Evolutionary conservation across 805 yeast species (phyloP), one percentile per base, ranked within the genome.

Genomic region (Cyberlindnera xishuangbannaensis): DNA sequence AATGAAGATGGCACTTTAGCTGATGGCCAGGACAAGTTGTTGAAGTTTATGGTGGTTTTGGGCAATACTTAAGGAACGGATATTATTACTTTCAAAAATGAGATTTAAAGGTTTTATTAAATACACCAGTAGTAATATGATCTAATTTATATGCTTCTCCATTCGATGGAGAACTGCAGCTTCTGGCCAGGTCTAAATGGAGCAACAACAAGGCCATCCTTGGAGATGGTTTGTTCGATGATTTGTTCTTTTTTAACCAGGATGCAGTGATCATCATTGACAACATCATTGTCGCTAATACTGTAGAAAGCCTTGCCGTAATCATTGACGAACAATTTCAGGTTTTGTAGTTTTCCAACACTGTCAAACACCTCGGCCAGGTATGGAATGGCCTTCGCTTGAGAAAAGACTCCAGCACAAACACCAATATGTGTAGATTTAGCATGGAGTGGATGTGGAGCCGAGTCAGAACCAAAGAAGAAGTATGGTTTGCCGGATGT

Each of bases 381-480:
- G 45, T 90, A 92, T 7, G 87, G 67, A 14, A 92, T 59, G 2
- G 83, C 95, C 47, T 74, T 74, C 15, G 84, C 72, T 58, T 92
- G 98, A 2, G 97, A 84, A 61, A 73, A 92, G 7, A 92, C 96
- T 52, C 99, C 99, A n/a, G 99, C 99, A 51, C 97, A 86, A 13
- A 90, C 97, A 15, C 88, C 90, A 23, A 67, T 64, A 45, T 76
- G 86, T 40, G 71, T 79, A 17, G 84, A 68, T 59, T 94, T 94
- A 39, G 78, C 78, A 42, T 73, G 73, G 17, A 84, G 52, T 7
- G 96, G 95, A 57, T 92, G 98, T 17, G 98, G 99, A 19, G 99
- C 99, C 15, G 96, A 85, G 58, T 92, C 99, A 2, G 96, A 84
- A 6, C 99, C 99, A 54, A 88, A 92, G 65, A 92, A 85, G 59